These are phyloP conservation scores for Yamadazyma phyllophila DNA, from an alignment of 805 yeast genomes.

Conservation along the genomic window DNA sequence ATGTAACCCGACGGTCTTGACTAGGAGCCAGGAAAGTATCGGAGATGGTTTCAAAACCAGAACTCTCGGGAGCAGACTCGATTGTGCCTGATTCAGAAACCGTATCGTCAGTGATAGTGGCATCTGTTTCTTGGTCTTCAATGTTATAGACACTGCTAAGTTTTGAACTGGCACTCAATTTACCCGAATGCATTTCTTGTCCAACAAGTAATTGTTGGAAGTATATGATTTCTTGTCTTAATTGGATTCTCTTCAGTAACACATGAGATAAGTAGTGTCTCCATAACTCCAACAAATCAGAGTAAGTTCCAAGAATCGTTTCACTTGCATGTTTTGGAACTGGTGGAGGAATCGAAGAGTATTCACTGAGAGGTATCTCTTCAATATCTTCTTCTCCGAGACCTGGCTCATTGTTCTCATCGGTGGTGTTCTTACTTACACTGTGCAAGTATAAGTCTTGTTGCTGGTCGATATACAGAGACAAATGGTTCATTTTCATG, in stretches of 20 bases:
- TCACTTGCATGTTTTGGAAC: constrained; percentile 26
- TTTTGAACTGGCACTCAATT: constrained; percentile 6
- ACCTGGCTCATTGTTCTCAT: constrained; percentile 15
- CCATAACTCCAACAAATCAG: constrained; percentile 25
- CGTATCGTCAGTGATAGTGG: constrained; percentile 4
- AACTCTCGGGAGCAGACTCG: not conserved
- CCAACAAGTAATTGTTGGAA: constrained; percentile 26
- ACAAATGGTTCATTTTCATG: constrained; percentile 22
- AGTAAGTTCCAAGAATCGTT: constrained; percentile 10
- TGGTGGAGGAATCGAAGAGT: constrained; percentile 20
- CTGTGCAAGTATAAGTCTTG: constrained; percentile 16
- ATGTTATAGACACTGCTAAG: constrained; percentile 9
- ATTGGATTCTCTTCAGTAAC: constrained; percentile 34
- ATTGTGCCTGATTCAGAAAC: constrained; percentile 10
- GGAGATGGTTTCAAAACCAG: not conserved
- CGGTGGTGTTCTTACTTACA: constrained; percentile 6
- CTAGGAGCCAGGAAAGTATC: not conserved
- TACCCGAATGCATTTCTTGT: constrained; percentile 10
- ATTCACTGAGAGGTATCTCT: constrained; percentile 14
- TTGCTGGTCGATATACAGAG: constrained; percentile 27
- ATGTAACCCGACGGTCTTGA: not conserved
- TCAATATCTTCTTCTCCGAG: constrained; percentile 23
- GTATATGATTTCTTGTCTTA: constrained; percentile 39
- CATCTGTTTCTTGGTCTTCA: not conserved
- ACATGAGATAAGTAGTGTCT: constrained; percentile 33